Evolutionary conservation across 768 basidiomycete genomes (phyloP), one percentile per base, ranked within the genome.

Genomic region (Termitomyces eurrhizus): DNA sequence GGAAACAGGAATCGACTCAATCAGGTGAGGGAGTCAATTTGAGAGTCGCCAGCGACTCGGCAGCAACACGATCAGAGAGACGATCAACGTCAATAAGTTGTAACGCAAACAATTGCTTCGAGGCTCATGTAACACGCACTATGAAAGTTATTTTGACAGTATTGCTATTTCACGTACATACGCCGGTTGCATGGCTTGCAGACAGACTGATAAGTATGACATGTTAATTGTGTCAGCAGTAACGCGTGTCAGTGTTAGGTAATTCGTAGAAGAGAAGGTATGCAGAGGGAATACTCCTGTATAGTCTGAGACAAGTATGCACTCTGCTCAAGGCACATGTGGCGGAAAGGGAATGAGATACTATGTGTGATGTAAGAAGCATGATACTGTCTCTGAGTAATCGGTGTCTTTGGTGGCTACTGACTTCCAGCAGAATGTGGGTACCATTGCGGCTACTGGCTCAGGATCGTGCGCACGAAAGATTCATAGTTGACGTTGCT

Each of bases 401-500:
- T 37, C 37, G 35, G 35, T 50, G 21, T 21, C 21, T 21, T 21
- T 21, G 21, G 21, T 21, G 21, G 21, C 21, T 21, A 39, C 58
- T 56, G 44, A n/a, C 48, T 63, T 24, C 46, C 46, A 60, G 62
- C 44, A 45, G n/a, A 33, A 35, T n/a, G 37, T n/a, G 58, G 55
- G 56, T n/a, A 60, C 60, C 37, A 49, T 29, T 18, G 32, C 8
- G 26, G 39, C 51, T 77, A 95, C 81, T 95, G 93, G 69, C 87
- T 91, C 56, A 96, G 85, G 67, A 98, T 95, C 21, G 92, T 93
- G 74, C 94, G 87, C 52, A 97, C 95, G 68, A 98, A 97, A 2
- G 92, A 93, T 73, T 96, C 95, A 72, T 98, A 98, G 76, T 98
- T 96, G 70, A 98, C 87, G 67, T 96, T 97, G 13, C 96, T 96